Percentiles rank a stretch among this genome's conserved stretches.
phyloP scores from a whole-genome alignment of 345 rosid species.

The Pugionium cornutum region DNA sequence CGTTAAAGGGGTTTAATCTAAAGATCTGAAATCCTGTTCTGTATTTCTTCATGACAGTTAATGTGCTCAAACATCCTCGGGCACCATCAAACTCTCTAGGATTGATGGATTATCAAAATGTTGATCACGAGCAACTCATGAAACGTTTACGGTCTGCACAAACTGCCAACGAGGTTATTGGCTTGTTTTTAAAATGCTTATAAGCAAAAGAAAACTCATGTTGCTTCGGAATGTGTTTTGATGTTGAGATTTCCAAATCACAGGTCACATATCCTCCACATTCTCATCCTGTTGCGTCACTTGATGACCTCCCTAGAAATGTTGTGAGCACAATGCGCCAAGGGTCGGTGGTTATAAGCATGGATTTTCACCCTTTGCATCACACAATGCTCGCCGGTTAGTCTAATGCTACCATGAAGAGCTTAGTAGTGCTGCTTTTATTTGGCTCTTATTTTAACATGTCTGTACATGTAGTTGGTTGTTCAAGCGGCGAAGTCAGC shows the following conservation, averaged over 20 bases:
- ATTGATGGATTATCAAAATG: slow-evolving; percentile 74
- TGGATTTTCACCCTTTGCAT: slow-evolving; percentile 92
- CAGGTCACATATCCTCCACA: slow-evolving; percentile 64
- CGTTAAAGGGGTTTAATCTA: slow-evolving; percentile 1
- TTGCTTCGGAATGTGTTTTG: slow-evolving; percentile 17
- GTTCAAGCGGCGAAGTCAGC: slow-evolving; percentile 74
- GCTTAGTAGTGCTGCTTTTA: slow-evolving; percentile 14
- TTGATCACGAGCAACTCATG: slow-evolving; percentile 82
- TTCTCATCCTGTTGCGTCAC: slow-evolving; percentile 61
- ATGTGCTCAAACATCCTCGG: slow-evolving; percentile 70
- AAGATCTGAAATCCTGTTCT: slow-evolving; percentile 16
- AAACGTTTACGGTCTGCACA: slow-evolving; percentile 78
- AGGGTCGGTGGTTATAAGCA: slow-evolving; percentile 80
- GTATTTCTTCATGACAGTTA: slow-evolving; percentile 42
- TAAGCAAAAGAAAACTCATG: background rate
- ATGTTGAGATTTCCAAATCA: slow-evolving; percentile 35
- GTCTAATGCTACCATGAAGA: slow-evolving; percentile 32
- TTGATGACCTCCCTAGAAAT: slow-evolving; percentile 85
- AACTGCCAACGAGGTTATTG: slow-evolving; percentile 53
- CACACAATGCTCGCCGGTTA: slow-evolving; percentile 80
- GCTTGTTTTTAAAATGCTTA: slow-evolving; percentile 15
- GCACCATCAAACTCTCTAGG: slow-evolving; percentile 67
- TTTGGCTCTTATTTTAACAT: slow-evolving; percentile 16
- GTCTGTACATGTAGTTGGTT: slow-evolving; percentile 60
- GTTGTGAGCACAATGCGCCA: slow-evolving; percentile 77